Conservation (phyloP, 768 basidiomycete species). For the Pulveroboletus sp. region DNA sequence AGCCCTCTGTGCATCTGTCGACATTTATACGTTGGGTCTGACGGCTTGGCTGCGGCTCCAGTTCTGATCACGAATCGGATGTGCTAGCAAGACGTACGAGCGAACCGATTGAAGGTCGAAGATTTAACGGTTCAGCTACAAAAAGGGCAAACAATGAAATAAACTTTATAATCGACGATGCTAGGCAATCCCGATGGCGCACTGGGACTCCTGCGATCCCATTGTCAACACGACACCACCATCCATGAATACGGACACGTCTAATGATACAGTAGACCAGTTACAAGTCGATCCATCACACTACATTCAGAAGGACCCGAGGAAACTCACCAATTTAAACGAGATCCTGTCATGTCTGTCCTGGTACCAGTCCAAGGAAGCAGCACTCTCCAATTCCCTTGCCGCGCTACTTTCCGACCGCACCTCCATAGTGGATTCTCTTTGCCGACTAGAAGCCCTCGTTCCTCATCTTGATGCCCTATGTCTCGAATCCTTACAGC, state of each 20-base stretch:
- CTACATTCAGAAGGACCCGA: conserved; percentile 20
- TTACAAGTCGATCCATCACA: conserved; percentile 5
- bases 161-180: too few species aligned
- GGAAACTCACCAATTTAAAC: conserved; percentile 52
- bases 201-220: not conserved
- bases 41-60: too few species aligned
- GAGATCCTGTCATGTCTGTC: conserved; percentile 76
- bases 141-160: too few species aligned
- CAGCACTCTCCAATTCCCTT: conserved; percentile 69
- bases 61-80: too few species aligned
- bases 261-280: conserved; percentile 7
- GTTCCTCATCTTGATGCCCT: conserved; percentile 61
- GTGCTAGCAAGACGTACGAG: too few species aligned
- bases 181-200: too few species aligned
- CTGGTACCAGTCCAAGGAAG: conserved; percentile 69
- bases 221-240: not conserved
- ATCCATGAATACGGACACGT: conserved; percentile 10
- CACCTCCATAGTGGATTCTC: conserved; percentile 58
- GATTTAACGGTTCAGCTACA: too few species aligned
- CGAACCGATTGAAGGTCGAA: too few species aligned
- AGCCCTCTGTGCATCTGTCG: too few species aligned
- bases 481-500: conserved; percentile 48
- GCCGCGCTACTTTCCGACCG: conserved; percentile 64
- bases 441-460: conserved; percentile 58
- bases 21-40: too few species aligned